Conservation (phyloP, 192 early-diverging fungal species). For the Phlyctochytrium planicorne region DNA sequence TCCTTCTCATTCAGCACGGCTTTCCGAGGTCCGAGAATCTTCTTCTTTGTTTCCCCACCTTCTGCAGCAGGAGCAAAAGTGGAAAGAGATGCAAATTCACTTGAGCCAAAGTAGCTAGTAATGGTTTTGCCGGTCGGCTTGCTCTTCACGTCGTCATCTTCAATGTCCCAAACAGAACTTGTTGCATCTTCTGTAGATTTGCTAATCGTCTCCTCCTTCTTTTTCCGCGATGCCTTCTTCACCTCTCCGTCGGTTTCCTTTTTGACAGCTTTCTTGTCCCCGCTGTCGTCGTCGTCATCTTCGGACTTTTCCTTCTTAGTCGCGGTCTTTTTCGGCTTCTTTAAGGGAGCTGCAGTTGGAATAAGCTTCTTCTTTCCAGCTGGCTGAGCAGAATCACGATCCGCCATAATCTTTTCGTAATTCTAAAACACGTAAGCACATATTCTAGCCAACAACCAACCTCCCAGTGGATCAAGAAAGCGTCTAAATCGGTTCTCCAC, state of each 20-base stretch:
- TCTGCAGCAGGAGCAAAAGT: neutral
- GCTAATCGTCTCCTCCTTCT: constrained; percentile 58
- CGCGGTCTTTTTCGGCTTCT: too few species aligned
- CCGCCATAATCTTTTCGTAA: too few species aligned
- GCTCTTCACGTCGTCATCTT: constrained; percentile 1
- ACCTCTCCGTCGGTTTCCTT: constrained; percentile 43
- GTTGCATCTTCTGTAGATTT: constrained; percentile 35
- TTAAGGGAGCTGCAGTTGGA: too few species aligned
- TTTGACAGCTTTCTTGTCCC: constrained; percentile 18
- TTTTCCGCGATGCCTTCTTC: constrained; percentile 69
- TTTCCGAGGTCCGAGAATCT: neutral
- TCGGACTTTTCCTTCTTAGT: constrained; percentile 2
- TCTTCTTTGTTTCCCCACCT: neutral
- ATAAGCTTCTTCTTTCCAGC: too few species aligned
- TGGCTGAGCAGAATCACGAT: too few species aligned
- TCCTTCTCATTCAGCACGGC: constrained; percentile 9
- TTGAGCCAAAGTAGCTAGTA: neutral
- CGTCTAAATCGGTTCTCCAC: constrained; percentile 86
- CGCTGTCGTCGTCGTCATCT: constrained; percentile 34
- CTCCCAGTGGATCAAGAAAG: constrained; percentile 82
- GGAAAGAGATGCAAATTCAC: neutral
- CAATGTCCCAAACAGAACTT: neutral
- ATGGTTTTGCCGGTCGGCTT: neutral
- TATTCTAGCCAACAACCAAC: too few species aligned
- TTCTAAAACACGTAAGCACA: too few species aligned